A percentile compares a stretch with the other conserved stretches of the same genome.
Conservation (phyloP, 2,329 filamentous ascomycete species). For the Zalaria obscura region DNA sequence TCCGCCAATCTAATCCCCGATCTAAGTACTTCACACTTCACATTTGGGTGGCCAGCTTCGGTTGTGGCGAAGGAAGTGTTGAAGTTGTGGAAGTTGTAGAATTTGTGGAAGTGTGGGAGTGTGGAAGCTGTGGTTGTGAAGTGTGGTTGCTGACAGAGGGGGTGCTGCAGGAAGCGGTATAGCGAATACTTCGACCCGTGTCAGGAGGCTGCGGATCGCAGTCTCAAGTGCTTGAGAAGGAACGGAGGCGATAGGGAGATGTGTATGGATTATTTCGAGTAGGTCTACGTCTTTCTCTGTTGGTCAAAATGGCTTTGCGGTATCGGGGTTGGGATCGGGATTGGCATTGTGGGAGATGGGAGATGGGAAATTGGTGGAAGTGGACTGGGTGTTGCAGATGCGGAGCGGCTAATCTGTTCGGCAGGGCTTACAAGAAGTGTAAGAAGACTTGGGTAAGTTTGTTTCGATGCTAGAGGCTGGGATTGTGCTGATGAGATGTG, state of each 20-base stretch:
- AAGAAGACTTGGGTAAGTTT: constrained; percentile 80
- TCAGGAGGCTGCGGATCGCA: constrained; percentile 76
- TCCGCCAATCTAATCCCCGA: not conserved
- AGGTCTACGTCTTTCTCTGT: constrained; percentile 21
- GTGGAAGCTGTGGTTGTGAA: constrained; percentile 2
- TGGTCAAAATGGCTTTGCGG: not conserved
- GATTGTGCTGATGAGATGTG: constrained; percentile 5
- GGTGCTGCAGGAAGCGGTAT: constrained; percentile 53
- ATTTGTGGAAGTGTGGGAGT: constrained; percentile 3
- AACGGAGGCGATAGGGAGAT: constrained; percentile 79
- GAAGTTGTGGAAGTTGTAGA: constrained; percentile 2
- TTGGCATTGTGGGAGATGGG: too few relatives aligned
- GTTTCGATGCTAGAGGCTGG: constrained; percentile 1
- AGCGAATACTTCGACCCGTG: constrained; percentile 94
- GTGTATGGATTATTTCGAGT: constrained; percentile 96
- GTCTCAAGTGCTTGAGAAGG: constrained; percentile 74
- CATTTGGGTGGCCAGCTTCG: not conserved
- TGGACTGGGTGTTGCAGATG: not conserved
- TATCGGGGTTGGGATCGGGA: too few relatives aligned
- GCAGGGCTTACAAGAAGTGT: constrained; percentile 81
- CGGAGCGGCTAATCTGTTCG: not conserved
- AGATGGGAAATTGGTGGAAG: too few relatives aligned
- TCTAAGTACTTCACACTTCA: too few relatives aligned
- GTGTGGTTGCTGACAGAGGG: not conserved
- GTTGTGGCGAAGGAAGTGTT: not conserved